Evolutionary conservation across 169 alveolate genomes (phyloP).

Genomic region (Plasmodium relictum): DNA sequence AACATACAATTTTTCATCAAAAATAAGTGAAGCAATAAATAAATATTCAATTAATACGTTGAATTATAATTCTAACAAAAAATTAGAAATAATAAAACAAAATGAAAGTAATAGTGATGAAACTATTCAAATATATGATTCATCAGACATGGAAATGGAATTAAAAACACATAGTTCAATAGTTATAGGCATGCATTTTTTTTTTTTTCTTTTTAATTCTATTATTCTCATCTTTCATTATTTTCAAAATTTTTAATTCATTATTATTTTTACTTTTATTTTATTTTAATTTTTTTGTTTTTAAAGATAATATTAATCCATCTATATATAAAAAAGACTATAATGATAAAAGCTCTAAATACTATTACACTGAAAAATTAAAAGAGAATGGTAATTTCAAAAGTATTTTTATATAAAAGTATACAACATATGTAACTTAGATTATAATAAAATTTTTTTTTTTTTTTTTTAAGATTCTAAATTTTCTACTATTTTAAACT

Average conservation of each 20-base stretch:
- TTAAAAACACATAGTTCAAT: constrained; percentile 36
- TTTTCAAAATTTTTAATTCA: too few relatives aligned
- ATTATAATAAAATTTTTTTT: too few relatives aligned
- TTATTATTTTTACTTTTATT: too few relatives aligned
- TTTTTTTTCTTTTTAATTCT: background rate
- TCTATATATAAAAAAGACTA: too few relatives aligned
- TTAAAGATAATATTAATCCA: too few relatives aligned
- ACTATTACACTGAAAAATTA: too few relatives aligned
- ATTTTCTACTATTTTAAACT: background rate
- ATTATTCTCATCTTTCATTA: too few relatives aligned
- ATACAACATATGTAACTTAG: too few relatives aligned
- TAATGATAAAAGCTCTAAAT: too few relatives aligned
- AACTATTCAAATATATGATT: background rate
- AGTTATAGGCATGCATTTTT: constrained; percentile 5
- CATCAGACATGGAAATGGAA: constrained; percentile 30
- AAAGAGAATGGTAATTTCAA: too few relatives aligned
- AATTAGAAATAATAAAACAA: background rate
- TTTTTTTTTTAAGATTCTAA: background rate
- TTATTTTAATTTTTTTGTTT: too few relatives aligned
- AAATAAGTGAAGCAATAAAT: constrained; percentile 23
- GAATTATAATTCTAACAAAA: background rate
- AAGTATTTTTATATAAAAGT: too few relatives aligned
- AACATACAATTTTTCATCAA: background rate
- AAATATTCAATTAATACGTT: constrained; percentile 32
- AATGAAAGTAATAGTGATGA: constrained; percentile 9